Base-by-base conservation (phyloP, 2,329 filamentous ascomycete genomes). In the Diplocarpon mali region DNA sequence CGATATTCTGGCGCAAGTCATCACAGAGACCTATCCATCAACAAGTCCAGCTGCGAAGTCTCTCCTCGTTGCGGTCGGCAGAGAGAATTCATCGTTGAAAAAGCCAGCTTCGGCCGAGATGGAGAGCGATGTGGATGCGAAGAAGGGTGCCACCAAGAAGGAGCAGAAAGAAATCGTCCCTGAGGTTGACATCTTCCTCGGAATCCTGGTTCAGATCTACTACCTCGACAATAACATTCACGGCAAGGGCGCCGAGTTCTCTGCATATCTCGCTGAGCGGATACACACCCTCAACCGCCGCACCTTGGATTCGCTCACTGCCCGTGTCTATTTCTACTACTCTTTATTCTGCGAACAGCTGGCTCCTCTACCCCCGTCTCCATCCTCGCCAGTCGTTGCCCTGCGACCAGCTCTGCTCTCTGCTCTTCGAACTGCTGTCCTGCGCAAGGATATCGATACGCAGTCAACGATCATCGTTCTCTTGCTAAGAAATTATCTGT, bases 271-370 rank as follows among this genome's bases (percentile, higher is more conserved):
- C 43, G 80, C 88, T 41, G 85, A 90, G 61, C 83, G 83, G 62
- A 82, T 96, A 63, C 87, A 93, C 60, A 75, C 80, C 42, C 74
- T 94, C 62, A 98, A 98, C 71, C 84, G 92, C 51, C 82, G 92
- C 57, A 96, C 92, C 17, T 71, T 98, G 51, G 92, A 98, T 65
- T 88, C 89, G 40, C 78, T 98, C 47, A 85, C 89, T 47, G 88
- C 90, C 53, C 93, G 93, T 67, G 88, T 90, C 52, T 98, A 95
- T 74, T 96, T 95, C 68, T 98, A 98, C 73, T 95, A 87, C 68
- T 87, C 87, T 17, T 73, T 96, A 57, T 96, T 96, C 71, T 87
- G 83, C 68, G 92, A 98, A 73, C 82, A 93, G 65, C 76, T 93
- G 50, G 78, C 80, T 49, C 89, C 90, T 16, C 77, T 90, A 51